A percentile compares a stretch with the other conserved stretches of the same genome.
These are phyloP conservation scores for Cruciata laevipes DNA, from an alignment of 257 asterid species.

Conservation along the genomic window DNA sequence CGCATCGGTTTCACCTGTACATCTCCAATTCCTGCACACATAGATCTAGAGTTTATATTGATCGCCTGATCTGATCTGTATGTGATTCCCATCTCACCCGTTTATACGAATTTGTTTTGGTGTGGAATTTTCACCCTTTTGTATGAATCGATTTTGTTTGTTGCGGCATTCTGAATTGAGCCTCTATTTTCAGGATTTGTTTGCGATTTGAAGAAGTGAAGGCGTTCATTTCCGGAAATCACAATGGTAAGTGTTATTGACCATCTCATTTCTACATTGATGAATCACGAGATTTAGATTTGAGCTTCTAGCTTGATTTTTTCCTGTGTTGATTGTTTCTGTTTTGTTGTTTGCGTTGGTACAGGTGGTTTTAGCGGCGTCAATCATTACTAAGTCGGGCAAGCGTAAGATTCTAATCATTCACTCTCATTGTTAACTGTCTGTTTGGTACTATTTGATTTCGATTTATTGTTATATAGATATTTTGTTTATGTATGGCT, in stretches of 20 bases:
- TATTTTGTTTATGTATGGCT: background rate
- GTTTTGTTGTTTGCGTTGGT: conserved; percentile 9
- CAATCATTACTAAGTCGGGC: conserved; percentile 78
- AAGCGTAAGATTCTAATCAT: conserved; percentile 45
- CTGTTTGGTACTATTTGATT: background rate
- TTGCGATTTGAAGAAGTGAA: conserved; percentile 18
- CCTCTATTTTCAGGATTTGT: conserved; percentile 3
- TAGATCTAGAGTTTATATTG: conserved; percentile 17
- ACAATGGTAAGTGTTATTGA: conserved; percentile 33
- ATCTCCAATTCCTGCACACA: background rate
- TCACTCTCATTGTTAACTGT: background rate
- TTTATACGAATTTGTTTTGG: background rate
- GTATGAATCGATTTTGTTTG: background rate
- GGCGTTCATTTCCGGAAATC: conserved; percentile 26
- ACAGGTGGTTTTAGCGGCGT: conserved; percentile 94
- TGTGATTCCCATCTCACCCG: background rate
- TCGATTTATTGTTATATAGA: background rate
- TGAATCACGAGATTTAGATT: too few relatives aligned
- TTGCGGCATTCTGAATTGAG: background rate
- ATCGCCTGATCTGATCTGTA: conserved; percentile 8
- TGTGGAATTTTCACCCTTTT: background rate
- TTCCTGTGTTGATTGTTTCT: background rate
- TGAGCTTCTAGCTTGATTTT: too few relatives aligned
- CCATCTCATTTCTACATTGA: background rate
- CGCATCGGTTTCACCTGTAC: background rate